phyloP scores from a whole-genome alignment of 1,284 basidiomycete species.

The Ustilago shanxiensis region DNA sequence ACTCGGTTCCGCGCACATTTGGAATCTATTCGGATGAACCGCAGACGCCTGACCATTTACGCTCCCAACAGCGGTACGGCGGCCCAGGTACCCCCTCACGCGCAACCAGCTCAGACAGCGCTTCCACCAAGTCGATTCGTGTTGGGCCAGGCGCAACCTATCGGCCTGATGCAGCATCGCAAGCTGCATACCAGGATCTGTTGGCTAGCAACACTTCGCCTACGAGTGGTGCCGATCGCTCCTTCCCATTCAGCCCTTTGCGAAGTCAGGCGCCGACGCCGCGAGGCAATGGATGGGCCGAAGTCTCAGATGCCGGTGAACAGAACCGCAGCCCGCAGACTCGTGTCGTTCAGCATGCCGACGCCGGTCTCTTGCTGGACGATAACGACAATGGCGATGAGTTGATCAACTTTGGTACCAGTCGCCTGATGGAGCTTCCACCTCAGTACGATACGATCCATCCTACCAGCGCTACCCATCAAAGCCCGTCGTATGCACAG shows the following conservation, averaged over 20 bases:
- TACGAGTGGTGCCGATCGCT: conserved; percentile 16
- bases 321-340: conserved; percentile 2
- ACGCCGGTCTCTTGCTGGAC: conserved; percentile 59
- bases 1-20: conserved; percentile 25
- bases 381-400: conserved; percentile 56
- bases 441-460: conserved; percentile 60
- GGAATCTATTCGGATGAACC: conserved; percentile 36
- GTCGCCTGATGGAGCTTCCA: conserved; percentile 54
- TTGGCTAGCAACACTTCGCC: conserved; percentile 34
- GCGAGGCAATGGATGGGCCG: conserved; percentile 20
- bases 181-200: conserved; percentile 47
- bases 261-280: conserved; percentile 1
- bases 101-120: conserved; percentile 24
- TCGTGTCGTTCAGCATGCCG: conserved; percentile 53
- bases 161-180: conserved; percentile 47
- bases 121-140: conserved; percentile 30
- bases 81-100: conserved; percentile 13
- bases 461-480: conserved; percentile 14
- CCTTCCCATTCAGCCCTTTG: conserved; percentile 18
- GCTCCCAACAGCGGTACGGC: conserved; percentile 18
- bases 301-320: conserved; percentile 12
- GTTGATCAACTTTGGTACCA: conserved; percentile 20
- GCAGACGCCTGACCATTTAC: conserved; percentile 11
- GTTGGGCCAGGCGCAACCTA: conserved; percentile 43
- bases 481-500: conserved; percentile 15